Conservation (phyloP, 352 stramenopile species). For the Thraustochytrium aureum region DNA sequence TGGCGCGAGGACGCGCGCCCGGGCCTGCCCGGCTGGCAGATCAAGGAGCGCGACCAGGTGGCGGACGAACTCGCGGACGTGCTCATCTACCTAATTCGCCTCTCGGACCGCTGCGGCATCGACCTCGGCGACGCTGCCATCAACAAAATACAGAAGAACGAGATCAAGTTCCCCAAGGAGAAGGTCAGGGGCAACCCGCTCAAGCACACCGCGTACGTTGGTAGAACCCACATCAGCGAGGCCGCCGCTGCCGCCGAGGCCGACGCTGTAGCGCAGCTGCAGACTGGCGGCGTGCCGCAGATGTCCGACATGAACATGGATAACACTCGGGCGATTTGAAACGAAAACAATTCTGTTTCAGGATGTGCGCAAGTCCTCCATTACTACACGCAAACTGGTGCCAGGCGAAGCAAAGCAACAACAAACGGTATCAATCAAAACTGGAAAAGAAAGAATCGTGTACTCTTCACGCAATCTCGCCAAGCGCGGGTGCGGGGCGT, state of each 20-base stretch:
- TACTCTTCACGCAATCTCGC: no score
- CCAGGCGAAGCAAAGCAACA: no score
- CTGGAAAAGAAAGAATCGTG: no score
- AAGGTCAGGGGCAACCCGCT: slow-evolving; percentile 54
- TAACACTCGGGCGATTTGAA: background rate
- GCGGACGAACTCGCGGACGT: slow-evolving; percentile 96
- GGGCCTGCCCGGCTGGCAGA: slow-evolving; percentile 65
- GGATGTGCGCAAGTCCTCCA: no score
- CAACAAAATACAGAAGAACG: slow-evolving; percentile 88
- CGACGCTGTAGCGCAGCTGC: background rate
- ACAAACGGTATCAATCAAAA: no score
- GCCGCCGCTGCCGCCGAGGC: background rate
- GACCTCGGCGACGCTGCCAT: slow-evolving; percentile 78
- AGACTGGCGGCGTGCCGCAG: background rate
- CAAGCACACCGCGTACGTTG: slow-evolving; percentile 58
- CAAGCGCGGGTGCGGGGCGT: no score
- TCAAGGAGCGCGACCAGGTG: slow-evolving; percentile 79
- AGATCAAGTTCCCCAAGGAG: slow-evolving; percentile 73
- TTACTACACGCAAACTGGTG: no score
- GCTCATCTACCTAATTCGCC: slow-evolving; percentile 92
- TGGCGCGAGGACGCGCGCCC: slow-evolving; percentile 78
- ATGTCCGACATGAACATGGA: background rate
- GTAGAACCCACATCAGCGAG: background rate
- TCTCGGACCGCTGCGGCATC: slow-evolving; percentile 86
- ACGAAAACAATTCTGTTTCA: background rate